Percentiles rank a stretch among this genome's conserved stretches.
phyloP scores from a whole-genome alignment of 305 asterid species.

The Fraxinus nigra region DNA sequence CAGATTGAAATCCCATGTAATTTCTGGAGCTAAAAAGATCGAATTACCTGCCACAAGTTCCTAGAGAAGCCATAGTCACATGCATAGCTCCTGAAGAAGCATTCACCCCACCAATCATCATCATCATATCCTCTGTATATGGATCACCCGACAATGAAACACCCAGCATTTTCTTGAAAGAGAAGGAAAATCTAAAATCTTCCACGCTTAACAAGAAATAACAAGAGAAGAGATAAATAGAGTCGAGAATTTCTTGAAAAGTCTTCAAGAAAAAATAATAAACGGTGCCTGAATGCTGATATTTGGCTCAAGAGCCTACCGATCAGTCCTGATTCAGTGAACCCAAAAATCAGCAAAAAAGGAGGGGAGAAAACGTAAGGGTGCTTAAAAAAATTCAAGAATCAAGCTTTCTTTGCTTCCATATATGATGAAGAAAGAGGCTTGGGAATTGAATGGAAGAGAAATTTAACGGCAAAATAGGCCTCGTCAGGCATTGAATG shows the following conservation, averaged over 20 bases:
- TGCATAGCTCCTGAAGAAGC: conserved; percentile 37
- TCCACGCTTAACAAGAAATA: conserved; percentile 25
- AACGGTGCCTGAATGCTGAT: conserved; percentile 28
- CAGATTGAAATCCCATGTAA: conserved; percentile 7
- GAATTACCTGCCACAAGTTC: conserved; percentile 36
- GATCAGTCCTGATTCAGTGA: conserved; percentile 21
- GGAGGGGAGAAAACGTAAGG: conserved; percentile 8
- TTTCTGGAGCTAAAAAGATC: not conserved
- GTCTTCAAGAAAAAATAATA: conserved; percentile 26
- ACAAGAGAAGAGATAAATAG: conserved; percentile 18
- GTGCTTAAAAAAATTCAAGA: conserved; percentile 22
- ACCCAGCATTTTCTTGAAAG: conserved; percentile 46
- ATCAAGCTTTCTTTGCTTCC: conserved; percentile 35
- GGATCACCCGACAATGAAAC: conserved; percentile 41
- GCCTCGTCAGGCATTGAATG: conserved; percentile 47
- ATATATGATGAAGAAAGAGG: conserved; percentile 25
- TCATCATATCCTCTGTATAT: conserved; percentile 34
- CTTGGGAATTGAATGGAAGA: conserved; percentile 27
- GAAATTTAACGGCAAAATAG: conserved; percentile 27
- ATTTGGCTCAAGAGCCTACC: conserved; percentile 27
- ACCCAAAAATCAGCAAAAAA: conserved; percentile 30
- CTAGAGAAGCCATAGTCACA: conserved; percentile 27
- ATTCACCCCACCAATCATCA: conserved; percentile 26
- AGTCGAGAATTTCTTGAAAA: conserved; percentile 28
- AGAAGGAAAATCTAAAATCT: conserved; percentile 18